These are phyloP conservation scores for Castanea mollissima DNA, from an alignment of 306 rosid species.

Conservation along the genomic window DNA sequence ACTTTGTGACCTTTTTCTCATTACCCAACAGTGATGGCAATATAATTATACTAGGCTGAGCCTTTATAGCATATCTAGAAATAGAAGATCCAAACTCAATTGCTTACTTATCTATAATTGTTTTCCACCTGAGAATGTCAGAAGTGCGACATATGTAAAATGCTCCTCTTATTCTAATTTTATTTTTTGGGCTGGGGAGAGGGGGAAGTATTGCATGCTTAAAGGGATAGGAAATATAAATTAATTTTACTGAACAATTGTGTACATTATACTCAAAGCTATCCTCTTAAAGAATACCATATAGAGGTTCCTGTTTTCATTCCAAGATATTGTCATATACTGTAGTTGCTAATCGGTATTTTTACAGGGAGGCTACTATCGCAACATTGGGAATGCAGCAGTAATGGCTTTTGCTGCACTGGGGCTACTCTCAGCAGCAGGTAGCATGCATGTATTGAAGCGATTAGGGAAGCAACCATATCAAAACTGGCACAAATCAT, in stretches of 20 bases:
- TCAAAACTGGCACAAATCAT: slow-evolving; percentile 69
- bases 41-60: neutral
- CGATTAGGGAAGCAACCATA: slow-evolving; percentile 88
- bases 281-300: neutral
- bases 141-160: neutral
- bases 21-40: neutral
- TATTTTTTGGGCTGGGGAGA: neutral
- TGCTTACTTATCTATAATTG: neutral
- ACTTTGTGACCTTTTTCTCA: neutral
- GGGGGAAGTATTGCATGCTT: too few species aligned
- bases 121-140: neutral
- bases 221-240: neutral
- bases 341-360: slow-evolving; percentile 14
- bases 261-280: neutral
- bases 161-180: neutral
- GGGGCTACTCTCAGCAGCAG: slow-evolving; percentile 72
- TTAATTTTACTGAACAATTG: neutral
- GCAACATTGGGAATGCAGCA: slow-evolving; percentile 57
- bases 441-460: slow-evolving; percentile 74
- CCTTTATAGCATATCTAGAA: neutral
- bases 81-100: neutral
- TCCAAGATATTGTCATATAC: neutral
- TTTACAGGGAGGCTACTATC: slow-evolving; percentile 68
- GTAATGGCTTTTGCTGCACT: slow-evolving; percentile 61
- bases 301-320: neutral